Evolutionary conservation across 2,329 filamentous ascomycete genomes (phyloP).

Genomic region (Chlorencoelia australis): DNA sequence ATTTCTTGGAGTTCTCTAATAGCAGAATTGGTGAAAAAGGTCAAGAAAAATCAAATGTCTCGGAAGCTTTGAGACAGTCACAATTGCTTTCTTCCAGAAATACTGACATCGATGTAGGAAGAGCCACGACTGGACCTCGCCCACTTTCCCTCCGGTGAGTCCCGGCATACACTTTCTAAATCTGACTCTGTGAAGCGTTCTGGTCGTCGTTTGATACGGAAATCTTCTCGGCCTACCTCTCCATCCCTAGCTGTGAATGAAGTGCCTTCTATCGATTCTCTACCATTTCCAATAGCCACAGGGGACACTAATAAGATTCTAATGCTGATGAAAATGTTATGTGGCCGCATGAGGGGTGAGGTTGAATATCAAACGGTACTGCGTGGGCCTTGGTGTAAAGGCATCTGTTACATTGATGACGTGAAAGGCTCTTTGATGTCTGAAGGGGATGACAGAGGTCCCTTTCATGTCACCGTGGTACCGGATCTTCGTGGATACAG

Average conservation of each 20-base stretch:
- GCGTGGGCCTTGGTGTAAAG: slow-evolving; percentile 53
- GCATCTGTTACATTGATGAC: slow-evolving; percentile 71
- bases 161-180: slow-evolving; percentile 25
- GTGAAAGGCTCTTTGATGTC: slow-evolving; percentile 66
- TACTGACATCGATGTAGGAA: too few species aligned
- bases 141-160: too few species aligned
- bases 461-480: slow-evolving; percentile 57
- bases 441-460: slow-evolving; percentile 56
- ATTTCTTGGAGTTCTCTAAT: too few species aligned
- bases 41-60: too few species aligned
- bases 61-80: too few species aligned
- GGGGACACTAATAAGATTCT: slow-evolving; percentile 63
- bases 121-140: too few species aligned
- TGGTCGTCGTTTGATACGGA: slow-evolving; percentile 43
- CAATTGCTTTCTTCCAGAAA: too few species aligned
- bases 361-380: slow-evolving; percentile 60
- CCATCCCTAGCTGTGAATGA: slow-evolving; percentile 36
- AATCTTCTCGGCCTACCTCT: slow-evolving; percentile 45
- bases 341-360: slow-evolving; percentile 70
- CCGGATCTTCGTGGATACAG: slow-evolving; percentile 65
- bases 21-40: too few species aligned
- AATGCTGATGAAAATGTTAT: slow-evolving; percentile 65
- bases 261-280: slow-evolving; percentile 48
- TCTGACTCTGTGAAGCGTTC: slow-evolving; percentile 32
- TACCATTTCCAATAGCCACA: slow-evolving; percentile 49